These are phyloP conservation scores for Boletus sp. DNA, from an alignment of 768 basidiomycete genomes.

Conservation along the genomic window DNA sequence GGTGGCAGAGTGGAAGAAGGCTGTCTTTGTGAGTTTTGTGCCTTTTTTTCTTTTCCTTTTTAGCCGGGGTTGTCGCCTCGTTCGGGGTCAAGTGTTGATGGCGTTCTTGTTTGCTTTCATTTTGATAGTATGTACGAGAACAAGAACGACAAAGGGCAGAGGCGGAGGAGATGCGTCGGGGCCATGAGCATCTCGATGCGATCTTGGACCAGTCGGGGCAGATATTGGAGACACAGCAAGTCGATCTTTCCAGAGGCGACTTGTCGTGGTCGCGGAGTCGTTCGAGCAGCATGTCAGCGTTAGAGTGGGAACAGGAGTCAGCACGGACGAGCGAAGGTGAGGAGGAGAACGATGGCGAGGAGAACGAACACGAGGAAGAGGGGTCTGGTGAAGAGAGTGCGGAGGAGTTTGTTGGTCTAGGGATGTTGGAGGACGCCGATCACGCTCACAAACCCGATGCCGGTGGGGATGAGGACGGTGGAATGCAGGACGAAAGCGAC, in stretches of 20 bases:
- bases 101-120: neutral
- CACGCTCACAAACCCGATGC: neutral
- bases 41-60: neutral
- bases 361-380: constrained; percentile 24
- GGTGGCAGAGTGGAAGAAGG: constrained; percentile 82
- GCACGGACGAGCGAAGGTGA: constrained; percentile 20
- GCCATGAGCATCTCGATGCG: constrained; percentile 84
- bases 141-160: constrained; percentile 59
- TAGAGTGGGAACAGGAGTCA: constrained; percentile 21
- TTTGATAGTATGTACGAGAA: constrained; percentile 65
- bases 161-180: constrained; percentile 73
- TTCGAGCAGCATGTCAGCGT: constrained; percentile 47
- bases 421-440: constrained; percentile 14
- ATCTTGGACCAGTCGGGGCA: constrained; percentile 88
- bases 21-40: constrained; percentile 68
- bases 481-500: constrained; percentile 34
- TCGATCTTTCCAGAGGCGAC: constrained; percentile 56
- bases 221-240: constrained; percentile 79
- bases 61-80: neutral
- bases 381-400: constrained; percentile 28
- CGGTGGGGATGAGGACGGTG: constrained; percentile 3
- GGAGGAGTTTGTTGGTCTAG: constrained; percentile 38
- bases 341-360: constrained; percentile 19
- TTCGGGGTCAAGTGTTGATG: neutral
- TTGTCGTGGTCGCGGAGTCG: constrained; percentile 50